Evolutionary conservation across 139 green algal genomes (phyloP), one percentile per base, ranked within the genome.

Genomic region (Diplosphaera chodatii): DNA sequence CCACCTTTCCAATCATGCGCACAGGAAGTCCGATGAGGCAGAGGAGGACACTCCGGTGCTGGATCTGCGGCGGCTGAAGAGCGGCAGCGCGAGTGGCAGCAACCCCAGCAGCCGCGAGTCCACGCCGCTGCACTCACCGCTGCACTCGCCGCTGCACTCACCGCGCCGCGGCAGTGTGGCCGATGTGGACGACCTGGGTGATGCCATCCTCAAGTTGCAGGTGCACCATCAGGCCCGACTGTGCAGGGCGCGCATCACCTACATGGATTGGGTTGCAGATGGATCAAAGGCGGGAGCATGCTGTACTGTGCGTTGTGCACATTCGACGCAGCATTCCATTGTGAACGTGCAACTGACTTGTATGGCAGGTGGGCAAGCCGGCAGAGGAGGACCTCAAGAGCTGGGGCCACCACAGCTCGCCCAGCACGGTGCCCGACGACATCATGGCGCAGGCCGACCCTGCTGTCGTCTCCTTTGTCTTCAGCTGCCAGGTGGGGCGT

Each of bases 321-420:
- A n/a, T n/a, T n/a, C n/a, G n/a, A n/a, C n/a, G n/a, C n/a, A n/a
- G n/a, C n/a, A n/a, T n/a, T n/a, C n/a, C n/a, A 67, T 22, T 4
- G 63, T 16, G 63, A 33, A 13, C 27, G 48, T 59, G 13, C 25
- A 3, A 25, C 16, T 59, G 16, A 18, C 8, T 16, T 41, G 28
- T n/a, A n/a, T n/a, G 41, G 22, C 90, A 99, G 89, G 79, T 87
- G 13, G 95, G 90, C 23, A 80, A 86, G 30, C 92, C 94, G 10
- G 70, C 79, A 13, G 94, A 99, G 76, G 93, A 98, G 72, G 91
- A 98, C 72, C 81, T 99, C 66, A 68, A 81, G 29, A 72, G 74
- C 69, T 99, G 95, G 93, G 93, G 78, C 20, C 94, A 97, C 75
- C 95, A 99, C 80, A 75, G 78, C 63, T 70, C 28, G 66, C 67